Base-by-base conservation (phyloP, 192 early-diverging fungal species). In the Dissophora globulifera region DNA sequence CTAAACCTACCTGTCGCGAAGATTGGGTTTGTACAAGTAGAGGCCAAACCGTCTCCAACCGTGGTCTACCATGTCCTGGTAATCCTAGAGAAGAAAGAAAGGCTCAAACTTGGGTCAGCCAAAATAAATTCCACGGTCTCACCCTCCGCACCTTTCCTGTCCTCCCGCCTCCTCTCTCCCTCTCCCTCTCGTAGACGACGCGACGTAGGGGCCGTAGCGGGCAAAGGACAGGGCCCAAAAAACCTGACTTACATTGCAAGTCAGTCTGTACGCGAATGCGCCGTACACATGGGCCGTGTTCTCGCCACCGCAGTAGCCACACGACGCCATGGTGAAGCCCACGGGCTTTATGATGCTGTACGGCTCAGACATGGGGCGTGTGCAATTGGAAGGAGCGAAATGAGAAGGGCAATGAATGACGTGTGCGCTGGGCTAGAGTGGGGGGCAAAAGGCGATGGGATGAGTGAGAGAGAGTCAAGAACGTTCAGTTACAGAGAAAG, bases 11-110 rank as follows among this genome's bases (percentile, higher is more conserved):
- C 72, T 76, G 32, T 76, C 72, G 22, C 72, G 48, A 35, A 67
- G 63, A n/a, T 76, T 76, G 15, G 72, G 72, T 32, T 62, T 66
- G 58, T 76, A 76, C 1, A 76, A 46, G 30, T 76, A 76, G n/a
- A 76, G 72, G 9, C 72, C 72, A 10, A 55, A 66, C 72, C 72
- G 60, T 67, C 72, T 52, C 62, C 62, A 76, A 26, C 72, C 72
- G 19, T 54, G 48, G 58, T 67, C 58, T 16, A 76, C 15, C 19
- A 76, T 62, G 26, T 76, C 63, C 57, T 76, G 72, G 13, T 76
- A 76, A 33, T 76, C 72, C 72, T 76, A 47, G 41, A 31, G 29
- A 50, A 20, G 53, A 38, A 47, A 27, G 51, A 17, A 64, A 26
- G 49, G 31, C 13, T n/a, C n/a, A n/a, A n/a, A n/a, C n/a, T n/a